Percentiles rank a stretch among this genome's conserved stretches.
Conservation (phyloP, 441 rosid genomes). For the Rhodomyrtus psidioides region DNA sequence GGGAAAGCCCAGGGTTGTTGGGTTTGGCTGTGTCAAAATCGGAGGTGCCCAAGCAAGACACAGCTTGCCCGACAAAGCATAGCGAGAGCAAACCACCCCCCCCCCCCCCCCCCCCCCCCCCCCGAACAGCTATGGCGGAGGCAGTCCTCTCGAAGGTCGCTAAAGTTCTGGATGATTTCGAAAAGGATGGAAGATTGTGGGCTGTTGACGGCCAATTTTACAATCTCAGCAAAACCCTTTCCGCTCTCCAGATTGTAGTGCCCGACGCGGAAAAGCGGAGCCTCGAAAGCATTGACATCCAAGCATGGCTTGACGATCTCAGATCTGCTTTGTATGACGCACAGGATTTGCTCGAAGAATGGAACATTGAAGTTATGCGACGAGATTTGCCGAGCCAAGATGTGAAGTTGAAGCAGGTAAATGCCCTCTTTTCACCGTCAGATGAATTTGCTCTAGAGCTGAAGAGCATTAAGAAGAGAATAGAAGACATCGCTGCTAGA, state of each 20-base stretch:
- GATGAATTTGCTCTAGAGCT: rapidly evolving
- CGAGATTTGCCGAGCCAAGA: neutral
- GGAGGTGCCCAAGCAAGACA: too few species aligned
- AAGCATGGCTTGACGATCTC: rapidly evolving
- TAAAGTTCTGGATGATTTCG: neutral
- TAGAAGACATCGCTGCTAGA: neutral
- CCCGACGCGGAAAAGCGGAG: neutral
- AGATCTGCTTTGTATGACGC: neutral
- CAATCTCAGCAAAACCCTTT: rapidly evolving
- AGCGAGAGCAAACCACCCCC: too few species aligned
- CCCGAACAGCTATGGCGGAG: neutral
- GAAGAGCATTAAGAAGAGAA: rapidly evolving
- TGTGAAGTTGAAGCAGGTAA: neutral
- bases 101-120: too few species aligned
- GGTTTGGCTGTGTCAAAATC: too few species aligned
- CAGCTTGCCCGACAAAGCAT: too few species aligned
- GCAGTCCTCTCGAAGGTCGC: neutral
- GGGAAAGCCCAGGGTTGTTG: too few species aligned
- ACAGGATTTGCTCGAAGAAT: neutral
- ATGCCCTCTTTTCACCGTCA: neutral
- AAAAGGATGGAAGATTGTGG: rapidly evolving
- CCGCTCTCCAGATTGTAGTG: rapidly evolving
- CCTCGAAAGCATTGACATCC: rapidly evolving
- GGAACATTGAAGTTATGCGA: too few species aligned
- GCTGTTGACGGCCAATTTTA: rapidly evolving